Evolutionary conservation across 495 filamentous ascomycete species (phyloP).

Genomic region (Xylaria curta): DNA sequence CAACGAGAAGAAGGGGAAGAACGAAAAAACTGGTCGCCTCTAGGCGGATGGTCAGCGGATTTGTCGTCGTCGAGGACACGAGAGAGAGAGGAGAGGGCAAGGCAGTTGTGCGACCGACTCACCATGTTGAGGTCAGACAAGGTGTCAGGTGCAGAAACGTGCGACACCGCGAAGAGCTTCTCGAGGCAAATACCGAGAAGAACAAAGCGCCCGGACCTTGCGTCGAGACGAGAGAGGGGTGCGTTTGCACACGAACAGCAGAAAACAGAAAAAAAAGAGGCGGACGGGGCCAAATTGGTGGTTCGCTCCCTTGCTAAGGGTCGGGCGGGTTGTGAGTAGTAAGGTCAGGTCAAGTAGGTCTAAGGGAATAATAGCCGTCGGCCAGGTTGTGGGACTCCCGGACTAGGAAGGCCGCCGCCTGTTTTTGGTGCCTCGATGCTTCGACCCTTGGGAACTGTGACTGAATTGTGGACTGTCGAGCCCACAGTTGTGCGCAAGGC

Average conservation of each 20-base stretch:
- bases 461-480: neutral
- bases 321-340: slow-evolving; percentile 24
- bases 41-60: slow-evolving; percentile 18
- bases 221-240: neutral
- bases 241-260: neutral
- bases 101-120: slow-evolving; percentile 23
- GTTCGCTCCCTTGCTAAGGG: slow-evolving; percentile 25
- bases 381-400: slow-evolving; percentile 28
- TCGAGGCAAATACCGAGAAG: slow-evolving; percentile 1
- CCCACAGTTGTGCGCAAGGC: neutral
- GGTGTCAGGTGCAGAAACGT: slow-evolving; percentile 27
- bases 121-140: slow-evolving; percentile 28
- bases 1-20: neutral
- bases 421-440: slow-evolving; percentile 15
- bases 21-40: neutral
- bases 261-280: slow-evolving; percentile 10
- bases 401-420: slow-evolving; percentile 27
- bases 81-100: neutral
- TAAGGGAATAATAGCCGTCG: slow-evolving; percentile 26
- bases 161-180: slow-evolving; percentile 16
- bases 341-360: neutral
- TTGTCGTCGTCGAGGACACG: neutral
- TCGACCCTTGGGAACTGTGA: neutral
- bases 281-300: slow-evolving; percentile 20
- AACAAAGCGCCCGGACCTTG: neutral